Base-by-base conservation (phyloP, 805 yeast species). In the Ogataea ramenticola region DNA sequence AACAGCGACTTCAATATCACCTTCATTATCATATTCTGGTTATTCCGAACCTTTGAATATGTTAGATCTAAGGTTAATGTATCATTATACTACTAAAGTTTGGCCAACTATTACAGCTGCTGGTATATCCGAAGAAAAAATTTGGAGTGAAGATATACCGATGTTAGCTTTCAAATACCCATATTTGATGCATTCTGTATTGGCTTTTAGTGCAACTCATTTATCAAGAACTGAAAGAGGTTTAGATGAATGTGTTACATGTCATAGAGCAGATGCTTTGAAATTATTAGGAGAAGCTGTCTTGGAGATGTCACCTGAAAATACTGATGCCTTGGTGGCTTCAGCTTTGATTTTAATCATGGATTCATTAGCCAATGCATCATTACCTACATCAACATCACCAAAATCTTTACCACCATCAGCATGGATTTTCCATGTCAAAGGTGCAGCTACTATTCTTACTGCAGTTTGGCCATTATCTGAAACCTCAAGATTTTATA, bases 361-460 rank as follows among this genome's bases (percentile, higher is more conserved):
- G 86, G 98, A 91, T 60, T 86, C 97, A 0, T 67, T 88, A 50
- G 97, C 97, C 3, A 90, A 90, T 62, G 97, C 96, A 0, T 77
- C 82, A 2, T 67, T 75, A 39, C 95, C 78, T 38, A 56, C 69
- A 2, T 60, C 68, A 8, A 61, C 66, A 2, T 66, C 76, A 5
- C 70, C 79, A 3, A 77, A 75, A 50, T 81, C 89, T 2, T 63
- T 89, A 45, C 95, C 96, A 1, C 90, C 97, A 2, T 81, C 93
- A 3, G 96, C 97, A 0, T 91, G 98, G 98, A 81, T 91, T 45
- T 93, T 87, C 69, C 97, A 91, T 57, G 96, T 91, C 12, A 86
- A 93, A 54, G 98, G 97, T 29, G 96, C 97, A 0, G 96, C 96
- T 6, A 90, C 97, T 0, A 91, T 91, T 43, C 70, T 91, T 41